These are phyloP conservation scores for Penicillium samsonianum DNA, from an alignment of 495 filamentous ascomycete genomes.

Conservation along the genomic window DNA sequence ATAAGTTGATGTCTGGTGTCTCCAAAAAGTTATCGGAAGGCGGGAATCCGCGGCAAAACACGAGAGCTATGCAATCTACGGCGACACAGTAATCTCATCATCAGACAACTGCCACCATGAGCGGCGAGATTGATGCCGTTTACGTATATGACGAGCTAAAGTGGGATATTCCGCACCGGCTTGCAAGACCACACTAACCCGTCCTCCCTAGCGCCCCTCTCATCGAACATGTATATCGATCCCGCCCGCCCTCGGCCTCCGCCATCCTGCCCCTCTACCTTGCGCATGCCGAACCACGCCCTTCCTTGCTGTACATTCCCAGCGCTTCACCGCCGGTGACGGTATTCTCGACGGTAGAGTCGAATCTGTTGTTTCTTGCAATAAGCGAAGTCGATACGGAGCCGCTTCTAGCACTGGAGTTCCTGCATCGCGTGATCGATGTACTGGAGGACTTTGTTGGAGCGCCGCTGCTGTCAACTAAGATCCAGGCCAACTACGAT, in stretches of 20 bases:
- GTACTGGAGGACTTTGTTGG: conserved; percentile 93
- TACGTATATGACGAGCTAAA: conserved; percentile 95
- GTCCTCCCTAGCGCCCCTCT: conserved; percentile 53
- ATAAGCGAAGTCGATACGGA: conserved; percentile 83
- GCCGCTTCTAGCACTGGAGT: conserved; percentile 92
- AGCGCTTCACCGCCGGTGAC: conserved; percentile 83
- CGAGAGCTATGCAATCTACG: conserved; percentile 26
- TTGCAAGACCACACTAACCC: conserved; percentile 12
- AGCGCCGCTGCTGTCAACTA: conserved; percentile 78
- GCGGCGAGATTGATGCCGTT: conserved; percentile 87
- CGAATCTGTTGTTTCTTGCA: conserved; percentile 83
- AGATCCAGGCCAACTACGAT: conserved; percentile 89
- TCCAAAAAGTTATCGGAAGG: conserved; percentile 29
- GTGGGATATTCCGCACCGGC: conserved; percentile 46
- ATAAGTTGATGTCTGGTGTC: conserved; percentile 8
- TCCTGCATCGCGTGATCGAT: conserved; percentile 91
- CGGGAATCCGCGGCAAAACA: conserved; percentile 43
- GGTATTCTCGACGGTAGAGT: conserved; percentile 82
- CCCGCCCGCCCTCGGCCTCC: conserved; percentile 73
- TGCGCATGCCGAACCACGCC: conserved; percentile 76
- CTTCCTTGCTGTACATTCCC: conserved; percentile 81
- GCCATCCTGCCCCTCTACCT: conserved; percentile 85
- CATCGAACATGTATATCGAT: conserved; percentile 69
- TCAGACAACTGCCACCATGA: conserved; percentile 53
- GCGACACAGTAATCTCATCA: conserved; percentile 7